These are phyloP conservation scores for Lactifluus echinatus DNA, from an alignment of 768 basidiomycete species.

Conservation along the genomic window DNA sequence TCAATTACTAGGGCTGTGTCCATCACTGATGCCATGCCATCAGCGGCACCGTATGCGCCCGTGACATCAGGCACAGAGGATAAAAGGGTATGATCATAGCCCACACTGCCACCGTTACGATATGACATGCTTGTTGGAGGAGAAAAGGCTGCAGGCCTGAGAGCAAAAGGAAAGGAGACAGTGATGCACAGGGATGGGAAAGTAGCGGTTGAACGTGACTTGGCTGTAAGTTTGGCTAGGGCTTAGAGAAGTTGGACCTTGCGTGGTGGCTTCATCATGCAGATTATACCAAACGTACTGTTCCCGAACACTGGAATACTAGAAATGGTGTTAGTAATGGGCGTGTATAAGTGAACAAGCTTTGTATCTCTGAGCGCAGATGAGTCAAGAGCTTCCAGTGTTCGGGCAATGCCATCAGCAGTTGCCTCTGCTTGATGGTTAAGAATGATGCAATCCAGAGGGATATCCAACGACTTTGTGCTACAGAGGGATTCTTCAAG, in stretches of 20 bases:
- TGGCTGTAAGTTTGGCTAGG: conserved; percentile 40
- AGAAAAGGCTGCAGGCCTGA: not conserved
- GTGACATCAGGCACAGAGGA: conserved; percentile 25
- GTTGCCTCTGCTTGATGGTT: conserved; percentile 57
- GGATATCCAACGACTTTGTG: conserved; percentile 26
- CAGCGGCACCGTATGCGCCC: no score
- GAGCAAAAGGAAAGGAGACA: not conserved
- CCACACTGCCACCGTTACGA: not conserved
- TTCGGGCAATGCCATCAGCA: conserved; percentile 47
- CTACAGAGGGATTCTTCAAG: conserved; percentile 35
- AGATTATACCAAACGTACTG: conserved; percentile 46
- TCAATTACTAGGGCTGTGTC: no score
- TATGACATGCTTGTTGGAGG: conserved; percentile 6
- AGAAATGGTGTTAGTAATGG: conserved; percentile 46
- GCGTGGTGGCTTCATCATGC: conserved; percentile 66
- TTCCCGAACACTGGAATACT: conserved; percentile 45
- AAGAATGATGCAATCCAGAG: conserved; percentile 56
- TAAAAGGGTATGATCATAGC: conserved; percentile 27
- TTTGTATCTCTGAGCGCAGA: conserved; percentile 44
- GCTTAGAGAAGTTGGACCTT: conserved; percentile 50
- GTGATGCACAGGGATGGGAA: not conserved
- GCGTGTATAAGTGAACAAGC: conserved; percentile 65
- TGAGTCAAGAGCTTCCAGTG: conserved; percentile 35
- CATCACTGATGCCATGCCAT: no score
- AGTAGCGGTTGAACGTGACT: not conserved